Evolutionary conservation across 257 asterid genomes (phyloP).

Genomic region (Osmanthus fragrans): DNA sequence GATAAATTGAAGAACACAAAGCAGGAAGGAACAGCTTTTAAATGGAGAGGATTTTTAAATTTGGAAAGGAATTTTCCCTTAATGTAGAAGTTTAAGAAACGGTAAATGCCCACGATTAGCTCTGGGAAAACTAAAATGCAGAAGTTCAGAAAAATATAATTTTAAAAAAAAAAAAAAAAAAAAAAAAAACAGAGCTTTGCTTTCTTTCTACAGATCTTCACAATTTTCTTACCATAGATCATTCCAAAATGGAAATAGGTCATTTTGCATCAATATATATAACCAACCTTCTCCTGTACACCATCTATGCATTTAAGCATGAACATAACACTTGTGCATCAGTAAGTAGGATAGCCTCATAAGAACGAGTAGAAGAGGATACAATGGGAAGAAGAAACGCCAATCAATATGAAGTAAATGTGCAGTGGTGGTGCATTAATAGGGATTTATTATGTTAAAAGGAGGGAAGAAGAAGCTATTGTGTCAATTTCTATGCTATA

Average conservation of each 20-base stretch:
- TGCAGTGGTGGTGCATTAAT: not conserved
- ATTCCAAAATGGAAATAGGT: not conserved
- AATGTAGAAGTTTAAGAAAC: not conserved
- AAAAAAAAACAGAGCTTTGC: not conserved
- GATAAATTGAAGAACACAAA: not conserved
- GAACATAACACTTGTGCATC: too few relatives aligned
- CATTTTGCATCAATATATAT: not conserved
- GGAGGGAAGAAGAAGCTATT: not conserved
- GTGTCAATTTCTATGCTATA: not conserved
- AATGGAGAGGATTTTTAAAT: not conserved
- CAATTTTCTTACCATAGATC: not conserved
- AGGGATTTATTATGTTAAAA: not conserved
- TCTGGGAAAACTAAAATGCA: not conserved
- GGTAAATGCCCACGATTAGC: not conserved
- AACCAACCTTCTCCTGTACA: not conserved
- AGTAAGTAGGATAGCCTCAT: not conserved
- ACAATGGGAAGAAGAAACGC: constrained; percentile 6
- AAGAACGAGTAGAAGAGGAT: not conserved
- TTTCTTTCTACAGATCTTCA: not conserved
- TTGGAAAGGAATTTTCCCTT: not conserved
- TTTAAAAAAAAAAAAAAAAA: not conserved
- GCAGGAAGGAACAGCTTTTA: not conserved
- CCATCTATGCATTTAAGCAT: not conserved
- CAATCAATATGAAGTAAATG: not conserved
- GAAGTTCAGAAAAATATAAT: not conserved